A percentile compares a stretch with the other conserved stretches of the same genome.
Evolutionary conservation across 176 grass and related monocot species (phyloP).

Genomic region (Carex pumila): DNA sequence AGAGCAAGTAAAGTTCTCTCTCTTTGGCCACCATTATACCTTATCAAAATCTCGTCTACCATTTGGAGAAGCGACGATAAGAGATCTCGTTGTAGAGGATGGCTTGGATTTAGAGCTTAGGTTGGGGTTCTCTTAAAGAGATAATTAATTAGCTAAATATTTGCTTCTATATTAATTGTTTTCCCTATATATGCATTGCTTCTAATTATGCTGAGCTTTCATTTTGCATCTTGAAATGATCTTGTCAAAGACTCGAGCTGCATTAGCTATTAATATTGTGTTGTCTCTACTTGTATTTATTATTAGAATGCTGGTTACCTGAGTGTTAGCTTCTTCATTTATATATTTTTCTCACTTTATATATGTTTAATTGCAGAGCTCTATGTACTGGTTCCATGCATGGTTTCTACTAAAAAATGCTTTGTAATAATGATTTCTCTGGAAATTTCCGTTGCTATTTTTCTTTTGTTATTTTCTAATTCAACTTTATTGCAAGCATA

Average conservation of each 20-base stretch:
- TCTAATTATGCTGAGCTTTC: not conserved
- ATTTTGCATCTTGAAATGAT: not conserved
- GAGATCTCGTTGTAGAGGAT: conserved; percentile 18
- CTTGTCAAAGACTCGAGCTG: not conserved
- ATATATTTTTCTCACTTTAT: not conserved
- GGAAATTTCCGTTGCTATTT: not conserved
- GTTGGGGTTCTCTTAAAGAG: conserved; percentile 24
- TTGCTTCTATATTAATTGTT: not conserved
- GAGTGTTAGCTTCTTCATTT: not conserved
- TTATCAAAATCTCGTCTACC: not conserved
- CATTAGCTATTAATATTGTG: conserved; percentile 11
- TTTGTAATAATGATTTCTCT: not conserved
- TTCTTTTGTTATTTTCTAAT: not conserved
- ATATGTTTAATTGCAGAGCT: not conserved
- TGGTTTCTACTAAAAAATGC: not conserved
- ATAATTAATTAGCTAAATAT: conserved; percentile 14
- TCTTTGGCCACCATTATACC: not conserved
- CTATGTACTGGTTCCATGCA: not conserved
- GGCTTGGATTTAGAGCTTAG: conserved; percentile 46
- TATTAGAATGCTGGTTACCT: not conserved
- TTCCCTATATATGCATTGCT: not conserved
- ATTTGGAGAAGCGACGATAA: not conserved
- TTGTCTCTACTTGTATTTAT: not conserved
- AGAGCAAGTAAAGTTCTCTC: not conserved
- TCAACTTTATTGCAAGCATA: not conserved